Percentiles rank a stretch among this genome's conserved stretches.
Conservation (phyloP, 1,284 basidiomycete species). For the Boletus smithii region DNA sequence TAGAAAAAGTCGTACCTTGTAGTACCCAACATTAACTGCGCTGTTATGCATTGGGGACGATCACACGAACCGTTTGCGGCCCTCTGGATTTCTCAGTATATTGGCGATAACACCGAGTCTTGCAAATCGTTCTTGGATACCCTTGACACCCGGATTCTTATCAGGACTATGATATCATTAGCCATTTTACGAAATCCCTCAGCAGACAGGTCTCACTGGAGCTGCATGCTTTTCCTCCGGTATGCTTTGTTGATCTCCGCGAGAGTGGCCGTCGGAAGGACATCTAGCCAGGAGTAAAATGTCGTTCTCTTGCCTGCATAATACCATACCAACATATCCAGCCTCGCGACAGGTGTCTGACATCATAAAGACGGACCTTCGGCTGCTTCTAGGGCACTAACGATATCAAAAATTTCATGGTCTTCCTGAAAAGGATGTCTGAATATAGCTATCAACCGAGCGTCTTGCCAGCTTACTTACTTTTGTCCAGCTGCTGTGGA, state of each 20-base stretch:
- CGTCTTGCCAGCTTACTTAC: constrained; percentile 35
- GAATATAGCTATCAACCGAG: constrained; percentile 6
- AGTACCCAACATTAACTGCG: constrained; percentile 4
- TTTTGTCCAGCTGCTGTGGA: constrained; percentile 61
- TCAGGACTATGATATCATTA: constrained; percentile 64
- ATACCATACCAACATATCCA: too few relatives aligned
- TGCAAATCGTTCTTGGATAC: constrained; percentile 82
- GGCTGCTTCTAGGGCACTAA: constrained; percentile 73
- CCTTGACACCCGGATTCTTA: constrained; percentile 83
- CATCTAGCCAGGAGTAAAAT: constrained; percentile 85
- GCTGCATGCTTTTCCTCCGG: constrained; percentile 79
- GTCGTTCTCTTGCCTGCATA: constrained; percentile 73
- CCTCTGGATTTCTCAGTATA: constrained; percentile 75
- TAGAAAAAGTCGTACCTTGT: constrained; percentile 85
- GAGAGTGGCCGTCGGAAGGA: constrained; percentile 66
- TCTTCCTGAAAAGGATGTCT: constrained; percentile 58
- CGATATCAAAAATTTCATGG: constrained; percentile 96
- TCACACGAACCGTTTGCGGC: constrained; percentile 67
- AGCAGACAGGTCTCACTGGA: constrained; percentile 62
- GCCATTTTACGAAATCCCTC: constrained; percentile 6
- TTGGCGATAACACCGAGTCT: constrained; percentile 81
- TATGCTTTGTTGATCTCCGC: constrained; percentile 84
- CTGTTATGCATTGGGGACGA: not conserved
- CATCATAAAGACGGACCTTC: constrained; percentile 56
- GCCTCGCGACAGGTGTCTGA: not conserved